Percentiles rank a stretch among this genome's conserved stretches.
These are phyloP conservation scores for Dovyalis caffra DNA, from an alignment of 345 rosid genomes.

Conservation along the genomic window DNA sequence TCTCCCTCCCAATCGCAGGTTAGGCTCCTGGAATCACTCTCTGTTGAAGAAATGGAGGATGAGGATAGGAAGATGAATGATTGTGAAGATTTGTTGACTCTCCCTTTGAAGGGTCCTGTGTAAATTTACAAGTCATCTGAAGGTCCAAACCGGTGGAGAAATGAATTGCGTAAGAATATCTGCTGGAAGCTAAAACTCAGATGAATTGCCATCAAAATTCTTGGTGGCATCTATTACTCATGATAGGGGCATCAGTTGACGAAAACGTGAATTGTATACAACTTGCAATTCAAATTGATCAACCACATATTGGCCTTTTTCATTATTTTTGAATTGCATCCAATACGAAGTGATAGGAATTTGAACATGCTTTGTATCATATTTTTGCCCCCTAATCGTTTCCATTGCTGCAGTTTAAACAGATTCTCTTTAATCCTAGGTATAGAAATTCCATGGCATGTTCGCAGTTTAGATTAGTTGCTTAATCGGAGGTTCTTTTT, in stretches of 20 bases:
- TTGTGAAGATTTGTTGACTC: not conserved
- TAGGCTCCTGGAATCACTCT: not conserved
- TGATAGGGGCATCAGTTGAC: not conserved
- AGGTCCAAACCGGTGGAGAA: not conserved
- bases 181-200: not conserved
- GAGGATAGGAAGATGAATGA: not conserved
- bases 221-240: not conserved
- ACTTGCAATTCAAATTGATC: not conserved
- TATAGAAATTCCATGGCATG: too few species aligned
- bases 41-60: not conserved
- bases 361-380: not conserved
- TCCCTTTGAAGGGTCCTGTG: too few species aligned
- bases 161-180: not conserved
- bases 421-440: too few species aligned
- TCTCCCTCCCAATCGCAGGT: not conserved
- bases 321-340: not conserved
- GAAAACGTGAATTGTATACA: not conserved
- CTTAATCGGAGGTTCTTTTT: not conserved
- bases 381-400: not conserved
- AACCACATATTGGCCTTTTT: not conserved
- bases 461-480: not conserved
- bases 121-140: not conserved
- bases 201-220: not conserved
- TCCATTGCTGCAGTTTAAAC: not conserved
- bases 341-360: not conserved